These are phyloP conservation scores for Raphanus raphanistrum DNA, from an alignment of 345 rosid genomes.

Conservation along the genomic window DNA sequence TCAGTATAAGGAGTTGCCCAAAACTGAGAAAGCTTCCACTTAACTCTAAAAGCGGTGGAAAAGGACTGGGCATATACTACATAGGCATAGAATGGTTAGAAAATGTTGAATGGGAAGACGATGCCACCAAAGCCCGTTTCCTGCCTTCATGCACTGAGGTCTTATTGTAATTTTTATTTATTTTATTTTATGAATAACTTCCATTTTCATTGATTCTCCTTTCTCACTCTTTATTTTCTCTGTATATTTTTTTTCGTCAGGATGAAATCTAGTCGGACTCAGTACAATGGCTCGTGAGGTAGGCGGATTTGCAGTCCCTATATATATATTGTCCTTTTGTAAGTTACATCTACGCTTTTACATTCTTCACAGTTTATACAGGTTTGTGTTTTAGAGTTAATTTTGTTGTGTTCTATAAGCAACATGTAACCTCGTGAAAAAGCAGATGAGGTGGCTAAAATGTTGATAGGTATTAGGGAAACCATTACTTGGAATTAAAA, in stretches of 20 bases:
- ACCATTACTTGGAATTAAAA: neutral
- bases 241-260: neutral
- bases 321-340: too few species aligned
- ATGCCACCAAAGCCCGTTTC: neutral
- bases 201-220: neutral
- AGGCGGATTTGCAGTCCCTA: neutral
- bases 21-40: neutral
- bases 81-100: neutral
- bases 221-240: too few species aligned
- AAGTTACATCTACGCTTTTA: too few species aligned
- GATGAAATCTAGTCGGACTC: neutral
- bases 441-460: too few species aligned
- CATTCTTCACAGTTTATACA: too few species aligned
- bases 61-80: neutral
- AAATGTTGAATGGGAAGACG: neutral
- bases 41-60: neutral
- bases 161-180: neutral
- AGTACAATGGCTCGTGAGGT: neutral
- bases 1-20: neutral
- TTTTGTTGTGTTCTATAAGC: neutral
- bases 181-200: neutral
- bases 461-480: too few species aligned
- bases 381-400: too few species aligned
- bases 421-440: neutral
- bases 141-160: neutral